Evolutionary conservation across 805 yeast species (phyloP).

Genomic region (Lipomyces oligophaga): DNA sequence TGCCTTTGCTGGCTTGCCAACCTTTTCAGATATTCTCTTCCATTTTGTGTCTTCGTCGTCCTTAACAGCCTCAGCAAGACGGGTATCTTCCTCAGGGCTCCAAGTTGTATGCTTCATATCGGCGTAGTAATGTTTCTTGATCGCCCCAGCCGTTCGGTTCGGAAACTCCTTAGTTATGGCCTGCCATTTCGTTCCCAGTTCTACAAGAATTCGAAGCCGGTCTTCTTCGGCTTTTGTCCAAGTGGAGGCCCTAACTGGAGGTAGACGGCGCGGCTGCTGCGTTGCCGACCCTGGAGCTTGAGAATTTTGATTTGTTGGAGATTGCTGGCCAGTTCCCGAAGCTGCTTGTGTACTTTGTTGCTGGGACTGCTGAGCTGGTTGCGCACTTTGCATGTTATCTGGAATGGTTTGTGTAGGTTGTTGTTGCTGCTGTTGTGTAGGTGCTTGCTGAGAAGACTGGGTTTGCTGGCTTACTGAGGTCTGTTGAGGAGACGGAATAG

Average conservation of each 20-base stretch:
- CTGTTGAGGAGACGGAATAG: not conserved
- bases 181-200: constrained; percentile 33
- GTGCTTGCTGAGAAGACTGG: not conserved
- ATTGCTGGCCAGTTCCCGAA: constrained; percentile 1
- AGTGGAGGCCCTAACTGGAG: constrained; percentile 19
- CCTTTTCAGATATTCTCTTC: constrained; percentile 31
- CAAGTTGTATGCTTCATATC: constrained; percentile 34
- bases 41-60: constrained; percentile 33
- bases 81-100: constrained; percentile 32
- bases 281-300: constrained; percentile 2
- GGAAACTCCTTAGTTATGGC: constrained; percentile 33
- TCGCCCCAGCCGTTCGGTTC: constrained; percentile 35
- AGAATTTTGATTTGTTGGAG: constrained; percentile 2
- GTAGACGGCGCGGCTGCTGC: constrained; percentile 9
- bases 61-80: constrained; percentile 26
- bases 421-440: not conserved
- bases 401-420: constrained; percentile 2
- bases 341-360: not conserved
- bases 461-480: not conserved
- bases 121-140: constrained; percentile 36
- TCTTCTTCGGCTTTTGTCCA: constrained; percentile 28
- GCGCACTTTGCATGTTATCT: constrained; percentile 1
- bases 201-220: constrained; percentile 30
- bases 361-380: constrained; percentile 3
- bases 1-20: constrained; percentile 32